Base-by-base conservation (phyloP, 1,284 basidiomycete species). In the Puccinia sorghi region DNA sequence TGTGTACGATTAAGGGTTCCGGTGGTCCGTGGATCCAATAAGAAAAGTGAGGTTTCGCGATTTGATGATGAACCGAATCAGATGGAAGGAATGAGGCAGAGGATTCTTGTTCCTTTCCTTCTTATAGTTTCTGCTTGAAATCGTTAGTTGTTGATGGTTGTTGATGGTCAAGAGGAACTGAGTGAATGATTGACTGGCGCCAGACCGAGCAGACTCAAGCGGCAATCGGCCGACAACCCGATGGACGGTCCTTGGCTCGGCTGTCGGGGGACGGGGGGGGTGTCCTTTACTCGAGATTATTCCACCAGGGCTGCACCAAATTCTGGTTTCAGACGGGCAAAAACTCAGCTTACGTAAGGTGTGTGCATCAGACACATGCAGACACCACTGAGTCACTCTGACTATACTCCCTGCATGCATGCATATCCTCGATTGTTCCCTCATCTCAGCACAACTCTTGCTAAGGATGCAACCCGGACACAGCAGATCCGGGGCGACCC, bases 391-490 rank as follows among this genome's bases (percentile, higher is more conserved):
- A n/a, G 13, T 17, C 9, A 5, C 20, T 4, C 20, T n/a, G 50
- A 8, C 20, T 52, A n/a, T n/a, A n/a, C n/a, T n/a, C n/a, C n/a
- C n/a, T n/a, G n/a, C n/a, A n/a, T n/a, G n/a, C 50, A 52, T 52
- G 13, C 50, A 17, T 5, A 9, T 12, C 50, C 15, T 52, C 50
- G 50, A 5, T 17, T 52, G 20, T 52, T 52, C 50, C 50, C 50
- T 52, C 50, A 52, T 52, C 50, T 52, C 25, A 59, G 25, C 32
- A 37, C 25, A 59, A 59, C n/a, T 27, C 57, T 59, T 59, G 32
- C 57, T 32, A 32, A 32, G 32, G 32, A 61, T 46, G 43, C 15
- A 46, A 46, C 43, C 32, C 32, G 32, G 32, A 46, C 9, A 2
- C 43, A 2, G 43, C 32, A 46, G 43, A 46, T 46, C 43, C 43